Evolutionary conservation across 106 monocot genomes (phyloP).

Genomic region (Triglochin maritima): DNA sequence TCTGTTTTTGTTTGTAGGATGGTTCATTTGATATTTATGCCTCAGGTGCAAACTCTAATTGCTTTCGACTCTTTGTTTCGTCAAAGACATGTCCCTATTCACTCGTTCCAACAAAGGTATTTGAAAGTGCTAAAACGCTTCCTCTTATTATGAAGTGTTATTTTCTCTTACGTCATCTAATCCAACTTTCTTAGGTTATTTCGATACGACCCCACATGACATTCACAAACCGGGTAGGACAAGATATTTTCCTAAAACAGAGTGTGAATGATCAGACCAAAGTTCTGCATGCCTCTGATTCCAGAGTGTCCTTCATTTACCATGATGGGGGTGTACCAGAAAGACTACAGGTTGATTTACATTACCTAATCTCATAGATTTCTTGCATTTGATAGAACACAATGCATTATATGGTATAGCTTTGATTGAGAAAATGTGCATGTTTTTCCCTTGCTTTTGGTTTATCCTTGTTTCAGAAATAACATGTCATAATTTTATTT

Average conservation of each 20-base stretch:
- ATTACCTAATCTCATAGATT: no score
- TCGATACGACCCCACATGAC: slow-evolving; percentile 74
- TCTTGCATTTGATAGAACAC: no score
- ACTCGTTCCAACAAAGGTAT: slow-evolving; percentile 93
- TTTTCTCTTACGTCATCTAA: neutral
- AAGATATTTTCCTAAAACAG: slow-evolving; percentile 66
- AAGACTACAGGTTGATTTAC: slow-evolving; percentile 54
- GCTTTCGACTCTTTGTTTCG: slow-evolving; percentile 55
- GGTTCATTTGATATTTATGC: slow-evolving; percentile 87
- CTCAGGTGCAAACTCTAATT: slow-evolving; percentile 62
- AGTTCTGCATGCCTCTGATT: slow-evolving; percentile 43
- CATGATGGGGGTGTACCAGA: slow-evolving; percentile 33
- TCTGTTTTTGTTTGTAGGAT: slow-evolving; percentile 43
- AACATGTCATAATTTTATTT: no score
- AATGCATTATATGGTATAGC: no score
- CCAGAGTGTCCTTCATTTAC: slow-evolving; percentile 58
- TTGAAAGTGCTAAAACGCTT: neutral
- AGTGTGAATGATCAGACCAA: slow-evolving; percentile 53
- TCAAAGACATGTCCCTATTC: slow-evolving; percentile 85
- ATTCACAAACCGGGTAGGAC: slow-evolving; percentile 81
- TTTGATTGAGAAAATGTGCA: no score
- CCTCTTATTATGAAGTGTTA: neutral
- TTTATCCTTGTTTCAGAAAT: no score
- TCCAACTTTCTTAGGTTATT: slow-evolving; percentile 44
- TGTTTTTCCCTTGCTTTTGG: no score